phyloP scores from a whole-genome alignment of 1,284 basidiomycete genomes.

The Neolentinus lepideus region DNA sequence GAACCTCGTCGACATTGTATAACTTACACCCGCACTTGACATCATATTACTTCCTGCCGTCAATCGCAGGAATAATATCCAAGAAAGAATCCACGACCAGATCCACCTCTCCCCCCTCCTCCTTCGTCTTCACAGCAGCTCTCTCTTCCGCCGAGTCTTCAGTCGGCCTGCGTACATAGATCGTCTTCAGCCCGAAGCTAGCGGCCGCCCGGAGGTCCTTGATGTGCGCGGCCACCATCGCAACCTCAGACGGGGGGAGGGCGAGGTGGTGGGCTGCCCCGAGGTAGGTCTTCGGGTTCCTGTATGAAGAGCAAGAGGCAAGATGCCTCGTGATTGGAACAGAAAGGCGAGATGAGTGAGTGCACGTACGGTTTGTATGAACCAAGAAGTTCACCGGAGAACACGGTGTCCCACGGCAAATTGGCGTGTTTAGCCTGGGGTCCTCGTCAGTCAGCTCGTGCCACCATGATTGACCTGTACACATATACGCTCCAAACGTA shows the following conservation, averaged over 20 bases:
- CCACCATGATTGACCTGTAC: background rate
- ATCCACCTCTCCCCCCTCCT: conserved; percentile 23
- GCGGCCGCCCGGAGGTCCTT: conserved; percentile 50
- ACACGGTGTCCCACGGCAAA: conserved; percentile 56
- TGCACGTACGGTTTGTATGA: conserved; percentile 53
- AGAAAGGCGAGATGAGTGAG: background rate
- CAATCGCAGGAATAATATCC: conserved; percentile 11
- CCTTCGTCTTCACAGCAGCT: conserved; percentile 15
- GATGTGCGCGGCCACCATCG: conserved; percentile 60
- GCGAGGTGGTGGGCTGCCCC: conserved; percentile 42
- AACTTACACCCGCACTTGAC: background rate
- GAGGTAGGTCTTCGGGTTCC: conserved; percentile 45
- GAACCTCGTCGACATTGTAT: no score
- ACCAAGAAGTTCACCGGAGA: conserved; percentile 51
- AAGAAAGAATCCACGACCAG: conserved; percentile 20
- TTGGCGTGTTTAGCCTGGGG: conserved; percentile 47
- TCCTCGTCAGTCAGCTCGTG: background rate
- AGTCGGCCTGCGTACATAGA: conserved; percentile 43
- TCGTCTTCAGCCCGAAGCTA: conserved; percentile 43
- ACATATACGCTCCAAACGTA: conserved; percentile 17
- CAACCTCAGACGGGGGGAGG: conserved; percentile 40
- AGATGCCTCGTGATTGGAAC: background rate
- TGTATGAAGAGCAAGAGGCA: conserved; percentile 15
- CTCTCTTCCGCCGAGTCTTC: conserved; percentile 29
- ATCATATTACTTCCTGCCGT: background rate